A percentile compares a stretch with the other conserved stretches of the same genome.
Conservation (phyloP, 495 filamentous ascomycete genomes). For the Talaromyces proteolyticus region DNA sequence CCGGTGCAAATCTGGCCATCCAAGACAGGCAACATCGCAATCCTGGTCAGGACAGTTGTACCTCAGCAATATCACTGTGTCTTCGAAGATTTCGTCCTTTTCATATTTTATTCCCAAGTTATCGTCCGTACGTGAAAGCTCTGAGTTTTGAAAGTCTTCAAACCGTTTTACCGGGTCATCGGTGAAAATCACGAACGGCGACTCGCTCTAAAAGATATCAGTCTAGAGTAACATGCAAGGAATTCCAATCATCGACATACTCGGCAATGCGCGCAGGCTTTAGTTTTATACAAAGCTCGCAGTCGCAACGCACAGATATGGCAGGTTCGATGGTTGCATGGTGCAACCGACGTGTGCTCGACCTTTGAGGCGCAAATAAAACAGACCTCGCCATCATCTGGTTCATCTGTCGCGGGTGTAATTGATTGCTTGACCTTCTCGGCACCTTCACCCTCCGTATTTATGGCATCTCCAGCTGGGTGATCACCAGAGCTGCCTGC, state of each 20-base stretch:
- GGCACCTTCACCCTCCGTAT: conserved; percentile 12
- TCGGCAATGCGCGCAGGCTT: conserved; percentile 89
- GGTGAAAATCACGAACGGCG: conserved; percentile 85
- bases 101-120: conserved; percentile 89
- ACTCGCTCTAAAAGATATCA: conserved; percentile 51
- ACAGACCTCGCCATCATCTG: conserved; percentile 74
- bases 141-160: conserved; percentile 67
- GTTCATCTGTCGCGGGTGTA: conserved; percentile 36
- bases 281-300: conserved; percentile 90
- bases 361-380: conserved; percentile 94
- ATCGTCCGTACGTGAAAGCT: conserved; percentile 70
- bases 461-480: conserved; percentile 34
- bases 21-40: conserved; percentile 86
- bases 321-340: conserved; percentile 92
- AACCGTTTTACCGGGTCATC: conserved; percentile 74
- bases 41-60: conserved; percentile 88
- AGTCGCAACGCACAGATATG: conserved; percentile 90
- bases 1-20: conserved; percentile 89
- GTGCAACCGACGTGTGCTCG: conserved; percentile 75
- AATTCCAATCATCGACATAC: conserved; percentile 40
- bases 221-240: neutral
- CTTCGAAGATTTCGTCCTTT: conserved; percentile 76
- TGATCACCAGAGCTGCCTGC: conserved; percentile 32
- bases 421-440: conserved; percentile 19
- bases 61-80: conserved; percentile 78